A percentile compares a stretch with the other conserved stretches of the same genome.
Conservation (phyloP, 176 grass and related monocot species). For the Carex kokanica region DNA sequence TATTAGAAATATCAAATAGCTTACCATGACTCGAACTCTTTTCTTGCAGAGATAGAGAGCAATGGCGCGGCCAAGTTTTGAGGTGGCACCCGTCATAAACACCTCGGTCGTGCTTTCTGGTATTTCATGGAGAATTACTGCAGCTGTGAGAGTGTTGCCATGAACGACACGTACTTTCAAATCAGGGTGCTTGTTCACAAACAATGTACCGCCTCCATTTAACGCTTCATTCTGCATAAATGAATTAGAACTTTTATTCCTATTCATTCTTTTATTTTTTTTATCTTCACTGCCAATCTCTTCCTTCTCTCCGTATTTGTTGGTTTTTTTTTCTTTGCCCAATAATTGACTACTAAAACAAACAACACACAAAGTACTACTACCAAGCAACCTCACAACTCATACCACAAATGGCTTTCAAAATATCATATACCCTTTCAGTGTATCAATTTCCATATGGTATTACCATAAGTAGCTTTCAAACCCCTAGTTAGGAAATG, state of each 20-base stretch:
- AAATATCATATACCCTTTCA: not conserved
- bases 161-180: slow-evolving; percentile 75
- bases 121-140: slow-evolving; percentile 87
- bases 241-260: not conserved
- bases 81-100: slow-evolving; percentile 88
- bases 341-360: not conserved
- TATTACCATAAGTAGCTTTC: not conserved
- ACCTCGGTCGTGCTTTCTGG: slow-evolving; percentile 55
- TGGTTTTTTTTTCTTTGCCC: not conserved
- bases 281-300: not conserved
- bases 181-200: slow-evolving; percentile 81
- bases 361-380: not conserved
- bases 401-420: not conserved
- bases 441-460: not conserved
- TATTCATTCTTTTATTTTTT: not conserved
- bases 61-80: slow-evolving; percentile 85
- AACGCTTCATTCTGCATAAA: slow-evolving; percentile 75
- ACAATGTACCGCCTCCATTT: slow-evolving; percentile 80
- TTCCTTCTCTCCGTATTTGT: not conserved
- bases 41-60: slow-evolving; percentile 73
- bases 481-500: not conserved
- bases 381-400: not conserved
- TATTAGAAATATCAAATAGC: not conserved
- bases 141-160: slow-evolving; percentile 87
- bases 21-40: slow-evolving; percentile 69